Percentiles rank a stretch among this genome's conserved stretches.
Conservation (phyloP, 352 stramenopile genomes). For the Pythium guiyangense region DNA sequence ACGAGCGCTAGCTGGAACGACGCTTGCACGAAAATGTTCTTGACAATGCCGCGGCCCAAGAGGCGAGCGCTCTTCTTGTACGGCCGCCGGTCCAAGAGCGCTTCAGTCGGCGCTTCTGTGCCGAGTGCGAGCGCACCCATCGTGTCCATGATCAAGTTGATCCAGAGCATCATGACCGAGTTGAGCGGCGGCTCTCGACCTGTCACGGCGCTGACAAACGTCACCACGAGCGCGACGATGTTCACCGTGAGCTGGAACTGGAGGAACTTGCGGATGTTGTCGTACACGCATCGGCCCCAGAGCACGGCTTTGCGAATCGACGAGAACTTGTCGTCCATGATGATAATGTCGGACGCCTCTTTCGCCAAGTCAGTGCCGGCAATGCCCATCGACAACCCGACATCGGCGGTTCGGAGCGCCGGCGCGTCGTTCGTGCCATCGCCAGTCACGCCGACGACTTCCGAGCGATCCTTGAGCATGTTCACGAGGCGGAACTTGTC, state of each 20-base stretch:
- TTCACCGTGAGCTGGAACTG: slow-evolving; percentile 86
- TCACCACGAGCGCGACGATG: slow-evolving; percentile 74
- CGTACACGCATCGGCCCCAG: slow-evolving; percentile 79
- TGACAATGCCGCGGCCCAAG: slow-evolving; percentile 60
- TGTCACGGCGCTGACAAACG: slow-evolving; percentile 75
- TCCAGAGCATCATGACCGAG: slow-evolving; percentile 88
- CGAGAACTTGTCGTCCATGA: slow-evolving; percentile 86
- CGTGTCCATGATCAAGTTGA: slow-evolving; percentile 87
- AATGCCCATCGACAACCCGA: slow-evolving; percentile 81
- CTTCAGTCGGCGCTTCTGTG: slow-evolving; percentile 62
- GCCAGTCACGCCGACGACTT: slow-evolving; percentile 77
- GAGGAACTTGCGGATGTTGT: slow-evolving; percentile 84
- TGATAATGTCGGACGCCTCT: slow-evolving; percentile 83
- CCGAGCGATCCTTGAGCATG: slow-evolving; percentile 57
- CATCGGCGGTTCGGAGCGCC: slow-evolving; percentile 61
- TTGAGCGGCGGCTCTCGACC: slow-evolving; percentile 81
- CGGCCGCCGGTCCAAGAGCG: slow-evolving; percentile 54
- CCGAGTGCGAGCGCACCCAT: slow-evolving; percentile 72
- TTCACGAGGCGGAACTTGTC: slow-evolving; percentile 97
- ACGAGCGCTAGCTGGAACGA: slow-evolving; percentile 81
- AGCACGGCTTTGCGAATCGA: slow-evolving; percentile 77
- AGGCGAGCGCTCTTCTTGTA: slow-evolving; percentile 68
- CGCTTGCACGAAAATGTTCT: slow-evolving; percentile 71
- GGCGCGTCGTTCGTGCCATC: slow-evolving; percentile 82
- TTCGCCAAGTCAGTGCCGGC: slow-evolving; percentile 77